Conservation (phyloP, 2,329 filamentous ascomycete genomes). For the Botrytis medusae region DNA sequence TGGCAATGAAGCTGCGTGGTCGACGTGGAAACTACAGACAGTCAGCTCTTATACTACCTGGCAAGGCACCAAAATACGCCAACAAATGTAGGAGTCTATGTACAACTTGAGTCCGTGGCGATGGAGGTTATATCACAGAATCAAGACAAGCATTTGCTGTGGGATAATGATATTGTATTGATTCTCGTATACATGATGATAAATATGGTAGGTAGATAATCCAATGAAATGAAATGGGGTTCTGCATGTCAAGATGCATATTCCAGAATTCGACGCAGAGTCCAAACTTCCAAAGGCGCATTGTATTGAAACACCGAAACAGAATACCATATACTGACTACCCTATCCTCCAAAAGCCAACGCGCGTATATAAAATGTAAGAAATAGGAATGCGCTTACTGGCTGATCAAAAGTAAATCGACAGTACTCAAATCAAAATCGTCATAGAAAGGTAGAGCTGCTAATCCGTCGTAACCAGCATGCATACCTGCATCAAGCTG, state of each 20-base stretch:
- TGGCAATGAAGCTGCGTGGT: conserved; percentile 96
- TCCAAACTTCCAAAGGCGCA: conserved; percentile 9
- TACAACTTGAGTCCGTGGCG: conserved; percentile 33
- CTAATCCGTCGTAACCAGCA: conserved; percentile 91
- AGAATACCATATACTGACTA: conserved; percentile 8
- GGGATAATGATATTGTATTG: conserved; percentile 46
- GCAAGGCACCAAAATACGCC: conserved; percentile 6
- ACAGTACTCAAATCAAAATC: conserved; percentile 97
- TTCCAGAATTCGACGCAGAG: conserved; percentile 3
- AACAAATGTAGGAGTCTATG: conserved; percentile 31
- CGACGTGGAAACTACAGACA: conserved; percentile 81
- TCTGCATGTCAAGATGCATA: background rate
- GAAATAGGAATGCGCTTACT: conserved; percentile 67
- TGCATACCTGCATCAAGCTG: conserved; percentile 97
- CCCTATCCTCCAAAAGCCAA: conserved; percentile 13
- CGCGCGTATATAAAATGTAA: conserved; percentile 11
- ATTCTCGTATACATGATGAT: conserved; percentile 45
- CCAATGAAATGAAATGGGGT: conserved; percentile 14
- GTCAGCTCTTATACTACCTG: conserved; percentile 22
- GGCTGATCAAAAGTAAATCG: conserved; percentile 95
- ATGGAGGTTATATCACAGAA: conserved; percentile 38
- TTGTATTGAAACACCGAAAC: conserved; percentile 5
- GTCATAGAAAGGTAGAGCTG: conserved; percentile 94
- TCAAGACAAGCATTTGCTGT: conserved; percentile 39
- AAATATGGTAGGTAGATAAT: conserved; percentile 25